phyloP scores from a whole-genome alignment of 1,139 yeast genomes.

The Pichia kudriavzevii region DNA sequence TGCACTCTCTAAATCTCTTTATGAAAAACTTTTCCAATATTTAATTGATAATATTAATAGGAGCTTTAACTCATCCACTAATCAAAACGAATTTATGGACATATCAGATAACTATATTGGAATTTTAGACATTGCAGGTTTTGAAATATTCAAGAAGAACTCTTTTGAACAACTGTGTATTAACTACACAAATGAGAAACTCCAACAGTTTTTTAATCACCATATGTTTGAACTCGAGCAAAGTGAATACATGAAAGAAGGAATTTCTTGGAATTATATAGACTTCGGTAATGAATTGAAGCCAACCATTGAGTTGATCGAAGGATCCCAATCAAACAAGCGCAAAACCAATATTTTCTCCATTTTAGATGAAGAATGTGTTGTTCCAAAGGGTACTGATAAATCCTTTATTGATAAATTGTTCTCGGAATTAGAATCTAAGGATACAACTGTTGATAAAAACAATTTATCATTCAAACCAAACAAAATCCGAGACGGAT shows the following conservation, averaged over 20 bases:
- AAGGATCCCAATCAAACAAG: conserved; percentile 38
- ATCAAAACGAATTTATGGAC: conserved; percentile 5
- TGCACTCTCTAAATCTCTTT: conserved; percentile 80
- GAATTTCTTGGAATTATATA: conserved; percentile 91
- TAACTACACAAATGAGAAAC: conserved; percentile 90
- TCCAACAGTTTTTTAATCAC: conserved; percentile 96
- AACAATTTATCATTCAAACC: conserved; percentile 31
- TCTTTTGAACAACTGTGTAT: conserved; percentile 96
- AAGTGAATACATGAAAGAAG: conserved; percentile 87
- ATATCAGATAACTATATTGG: conserved; percentile 64
- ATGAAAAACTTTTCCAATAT: conserved; percentile 75
- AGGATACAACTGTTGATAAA: conserved; percentile 42
- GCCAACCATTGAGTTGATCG: conserved; percentile 90
- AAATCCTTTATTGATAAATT: conserved; percentile 76
- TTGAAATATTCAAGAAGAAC: conserved; percentile 85
- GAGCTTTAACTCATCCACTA: conserved; percentile 34
- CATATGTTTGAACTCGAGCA: conserved; percentile 97
- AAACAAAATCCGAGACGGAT: conserved; percentile 62
- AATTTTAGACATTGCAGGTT: conserved; percentile 94
- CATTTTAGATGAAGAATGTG: conserved; percentile 88
- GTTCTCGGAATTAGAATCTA: conserved; percentile 49
- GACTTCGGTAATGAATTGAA: conserved; percentile 97
- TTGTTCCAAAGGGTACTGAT: conserved; percentile 87
- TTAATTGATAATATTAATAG: conserved; percentile 72
- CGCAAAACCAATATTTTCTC: conserved; percentile 69